Conservation (phyloP, 1,284 basidiomycete species). For the Ustilago cynodontis region DNA sequence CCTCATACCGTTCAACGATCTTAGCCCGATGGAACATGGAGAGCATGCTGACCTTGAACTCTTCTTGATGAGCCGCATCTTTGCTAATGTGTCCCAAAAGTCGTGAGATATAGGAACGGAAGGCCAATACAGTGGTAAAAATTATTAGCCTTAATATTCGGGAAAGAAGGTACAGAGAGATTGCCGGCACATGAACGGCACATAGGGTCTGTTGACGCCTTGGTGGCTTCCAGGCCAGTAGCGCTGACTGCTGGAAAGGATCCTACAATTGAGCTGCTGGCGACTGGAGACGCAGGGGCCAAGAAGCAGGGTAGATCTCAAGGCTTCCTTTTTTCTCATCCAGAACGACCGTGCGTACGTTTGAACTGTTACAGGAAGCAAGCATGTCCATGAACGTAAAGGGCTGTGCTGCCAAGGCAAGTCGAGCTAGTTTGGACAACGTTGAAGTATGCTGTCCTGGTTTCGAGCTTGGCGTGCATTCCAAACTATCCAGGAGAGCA, state of each 20-base stretch:
- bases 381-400: not conserved
- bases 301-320: no score
- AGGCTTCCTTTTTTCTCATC: no score
- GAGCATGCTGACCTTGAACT: not conserved
- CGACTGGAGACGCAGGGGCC: no score
- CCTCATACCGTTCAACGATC: not conserved
- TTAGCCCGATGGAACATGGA: not conserved
- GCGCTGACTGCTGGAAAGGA: no score
- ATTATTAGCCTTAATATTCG: not conserved
- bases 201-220: no score
- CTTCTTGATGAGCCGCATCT: not conserved
- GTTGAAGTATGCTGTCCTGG: not conserved
- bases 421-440: not conserved
- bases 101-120: no score
- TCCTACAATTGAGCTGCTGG: no score
- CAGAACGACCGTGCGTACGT: no score
- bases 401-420: not conserved
- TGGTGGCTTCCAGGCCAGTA: no score
- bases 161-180: not conserved
- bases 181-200: no score
- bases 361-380: not conserved
- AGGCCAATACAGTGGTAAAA: not conserved
- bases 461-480: constrained; percentile 4
- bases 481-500: not conserved
- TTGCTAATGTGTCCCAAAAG: not conserved